These are phyloP conservation scores for Spiromastix sp. DNA, from an alignment of 2,329 filamentous ascomycete genomes.

Conservation along the genomic window DNA sequence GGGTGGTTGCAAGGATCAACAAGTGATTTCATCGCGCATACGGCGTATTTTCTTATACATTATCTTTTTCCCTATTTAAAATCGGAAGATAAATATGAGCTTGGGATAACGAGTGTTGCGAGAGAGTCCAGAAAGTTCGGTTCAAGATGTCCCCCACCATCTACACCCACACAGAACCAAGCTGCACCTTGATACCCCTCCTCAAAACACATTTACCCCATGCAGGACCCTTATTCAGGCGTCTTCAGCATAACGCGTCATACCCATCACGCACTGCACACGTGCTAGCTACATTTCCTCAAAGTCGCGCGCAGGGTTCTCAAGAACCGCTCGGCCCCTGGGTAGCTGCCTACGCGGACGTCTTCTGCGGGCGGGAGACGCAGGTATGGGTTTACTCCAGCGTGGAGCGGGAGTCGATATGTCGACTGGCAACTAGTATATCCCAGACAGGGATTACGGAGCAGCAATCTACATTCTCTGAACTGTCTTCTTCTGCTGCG, in stretches of 20 bases:
- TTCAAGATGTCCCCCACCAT: too few species aligned
- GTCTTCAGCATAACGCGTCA: constrained; percentile 27
- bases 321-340: constrained; percentile 18
- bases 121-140: too few species aligned
- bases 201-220: constrained; percentile 28
- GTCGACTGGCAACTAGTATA: too few species aligned
- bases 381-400: constrained; percentile 33
- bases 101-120: too few species aligned
- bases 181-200: constrained; percentile 14
- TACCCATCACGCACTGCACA: constrained; percentile 23
- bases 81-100: too few species aligned
- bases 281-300: constrained; percentile 24
- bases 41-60: too few species aligned
- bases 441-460: neutral
- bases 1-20: too few species aligned
- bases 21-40: too few species aligned
- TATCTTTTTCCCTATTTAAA: too few species aligned
- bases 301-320: constrained; percentile 3
- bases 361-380: constrained; percentile 28
- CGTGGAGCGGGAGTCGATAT: constrained; percentile 25
- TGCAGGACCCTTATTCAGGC: constrained; percentile 26
- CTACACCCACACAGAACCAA: constrained; percentile 7
- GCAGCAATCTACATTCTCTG: neutral
- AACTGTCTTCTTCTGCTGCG: neutral
- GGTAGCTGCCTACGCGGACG: constrained; percentile 32